Evolutionary conservation across 805 yeast genomes (phyloP).

Genomic region (Zygoascus tannicola): DNA sequence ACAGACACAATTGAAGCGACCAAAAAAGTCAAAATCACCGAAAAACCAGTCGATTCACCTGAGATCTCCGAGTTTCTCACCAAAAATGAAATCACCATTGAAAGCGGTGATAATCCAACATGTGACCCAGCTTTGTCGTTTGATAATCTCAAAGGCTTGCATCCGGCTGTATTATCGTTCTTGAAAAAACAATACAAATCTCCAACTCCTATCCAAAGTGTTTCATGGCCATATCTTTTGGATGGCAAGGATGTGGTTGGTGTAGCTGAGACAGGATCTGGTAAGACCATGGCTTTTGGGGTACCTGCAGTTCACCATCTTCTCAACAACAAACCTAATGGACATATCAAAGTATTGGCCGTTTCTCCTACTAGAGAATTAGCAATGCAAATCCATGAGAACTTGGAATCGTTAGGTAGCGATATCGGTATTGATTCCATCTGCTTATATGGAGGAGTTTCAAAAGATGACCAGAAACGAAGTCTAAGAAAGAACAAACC

Average conservation of each 20-base stretch:
- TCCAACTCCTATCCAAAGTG: conserved; percentile 95
- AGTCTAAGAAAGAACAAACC: conserved; percentile 52
- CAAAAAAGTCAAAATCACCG: background rate
- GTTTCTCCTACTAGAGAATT: conserved; percentile 97
- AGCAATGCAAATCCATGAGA: conserved; percentile 88
- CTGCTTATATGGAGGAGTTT: conserved; percentile 95
- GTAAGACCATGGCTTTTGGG: conserved; percentile 95
- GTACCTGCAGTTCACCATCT: conserved; percentile 88
- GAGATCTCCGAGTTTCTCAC: conserved; percentile 55
- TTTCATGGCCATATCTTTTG: conserved; percentile 85
- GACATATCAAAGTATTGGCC: conserved; percentile 58
- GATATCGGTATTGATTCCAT: conserved; percentile 58
- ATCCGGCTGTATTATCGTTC: conserved; percentile 34
- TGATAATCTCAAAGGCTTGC: conserved; percentile 37
- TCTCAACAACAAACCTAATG: conserved; percentile 28
- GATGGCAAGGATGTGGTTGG: conserved; percentile 82
- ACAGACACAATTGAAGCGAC: too few species aligned
- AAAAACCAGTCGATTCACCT: conserved; percentile 37
- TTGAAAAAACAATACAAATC: conserved; percentile 52
- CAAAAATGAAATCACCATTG: conserved; percentile 70
- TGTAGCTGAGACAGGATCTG: conserved; percentile 97
- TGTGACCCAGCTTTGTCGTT: conserved; percentile 67
- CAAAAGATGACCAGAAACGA: conserved; percentile 82
- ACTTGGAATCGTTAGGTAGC: conserved; percentile 54
- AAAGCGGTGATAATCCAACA: conserved; percentile 45